phyloP scores from a whole-genome alignment of 2,329 filamentous ascomycete species.

The Ophiostoma ulmi region DNA sequence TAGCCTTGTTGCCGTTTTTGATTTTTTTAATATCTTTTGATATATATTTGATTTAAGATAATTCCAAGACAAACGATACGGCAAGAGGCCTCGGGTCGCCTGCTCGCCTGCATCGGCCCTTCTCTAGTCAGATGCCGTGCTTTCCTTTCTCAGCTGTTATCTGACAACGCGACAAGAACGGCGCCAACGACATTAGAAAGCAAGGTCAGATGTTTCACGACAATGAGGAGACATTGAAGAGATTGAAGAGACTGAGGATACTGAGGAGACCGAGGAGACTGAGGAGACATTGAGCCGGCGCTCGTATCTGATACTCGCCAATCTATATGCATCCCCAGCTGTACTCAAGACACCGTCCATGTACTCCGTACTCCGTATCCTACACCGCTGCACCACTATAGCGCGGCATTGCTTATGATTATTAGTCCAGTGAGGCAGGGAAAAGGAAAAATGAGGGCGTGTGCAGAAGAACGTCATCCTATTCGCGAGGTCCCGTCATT shows the following conservation, averaged over 20 bases:
- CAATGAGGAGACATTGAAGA: background rate
- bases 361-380: background rate
- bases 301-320: background rate
- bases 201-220: background rate
- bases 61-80: background rate
- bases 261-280: background rate
- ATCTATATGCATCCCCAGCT: slow-evolving; percentile 2
- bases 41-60: background rate
- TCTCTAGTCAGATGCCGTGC: slow-evolving; percentile 6
- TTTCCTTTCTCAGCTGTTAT: background rate
- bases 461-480: slow-evolving; percentile 17
- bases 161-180: background rate
- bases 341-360: background rate
- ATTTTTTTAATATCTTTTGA: background rate
- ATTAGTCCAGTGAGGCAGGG: background rate
- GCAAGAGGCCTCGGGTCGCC: background rate
- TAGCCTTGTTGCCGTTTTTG: background rate
- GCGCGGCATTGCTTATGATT: slow-evolving; percentile 15
- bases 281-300: background rate
- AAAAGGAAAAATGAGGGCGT: slow-evolving; percentile 12
- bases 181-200: background rate
- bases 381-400: slow-evolving; percentile 17
- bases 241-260: background rate
- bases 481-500: slow-evolving; percentile 18
- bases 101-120: slow-evolving; percentile 1